phyloP scores from a whole-genome alignment of 2,329 filamentous ascomycete species.

The Bipolaris bicolor region DNA sequence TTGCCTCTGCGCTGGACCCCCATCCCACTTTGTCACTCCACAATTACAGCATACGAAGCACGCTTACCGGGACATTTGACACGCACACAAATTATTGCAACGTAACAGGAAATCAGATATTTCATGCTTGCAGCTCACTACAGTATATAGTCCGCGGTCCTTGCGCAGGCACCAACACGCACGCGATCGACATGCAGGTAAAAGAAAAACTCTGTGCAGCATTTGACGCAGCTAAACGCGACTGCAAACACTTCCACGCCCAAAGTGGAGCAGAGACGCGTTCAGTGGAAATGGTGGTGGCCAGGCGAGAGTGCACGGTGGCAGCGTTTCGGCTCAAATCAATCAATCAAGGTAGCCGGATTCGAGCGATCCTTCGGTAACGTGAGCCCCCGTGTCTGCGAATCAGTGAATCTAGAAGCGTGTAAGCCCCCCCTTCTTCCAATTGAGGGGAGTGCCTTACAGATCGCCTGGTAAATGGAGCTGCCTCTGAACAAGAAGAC shows the following conservation, averaged over 20 bases:
- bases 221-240: conserved; percentile 28
- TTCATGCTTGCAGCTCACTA: neutral
- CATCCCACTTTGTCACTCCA: too few relatives aligned
- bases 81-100: too few relatives aligned
- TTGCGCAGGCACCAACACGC: conserved; percentile 11
- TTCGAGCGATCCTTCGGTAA: conserved; percentile 12
- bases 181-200: conserved; percentile 33
- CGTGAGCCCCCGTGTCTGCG: neutral
- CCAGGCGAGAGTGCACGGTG: conserved; percentile 34
- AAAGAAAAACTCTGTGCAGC: conserved; percentile 37
- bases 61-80: too few relatives aligned
- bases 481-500: too few relatives aligned
- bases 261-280: conserved; percentile 42
- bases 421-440: neutral
- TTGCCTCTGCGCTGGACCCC: too few relatives aligned
- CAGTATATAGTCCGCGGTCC: conserved; percentile 1
- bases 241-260: conserved; percentile 17
- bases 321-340: conserved; percentile 23
- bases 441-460: neutral
- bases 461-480: neutral
- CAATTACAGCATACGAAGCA: too few relatives aligned
- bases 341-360: conserved; percentile 17
- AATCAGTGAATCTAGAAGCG: neutral
- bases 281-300: conserved; percentile 24
- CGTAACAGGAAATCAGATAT: conserved; percentile 9